phyloP scores from a whole-genome alignment of 129 eudicot species.

The Escallonia herrerae region DNA sequence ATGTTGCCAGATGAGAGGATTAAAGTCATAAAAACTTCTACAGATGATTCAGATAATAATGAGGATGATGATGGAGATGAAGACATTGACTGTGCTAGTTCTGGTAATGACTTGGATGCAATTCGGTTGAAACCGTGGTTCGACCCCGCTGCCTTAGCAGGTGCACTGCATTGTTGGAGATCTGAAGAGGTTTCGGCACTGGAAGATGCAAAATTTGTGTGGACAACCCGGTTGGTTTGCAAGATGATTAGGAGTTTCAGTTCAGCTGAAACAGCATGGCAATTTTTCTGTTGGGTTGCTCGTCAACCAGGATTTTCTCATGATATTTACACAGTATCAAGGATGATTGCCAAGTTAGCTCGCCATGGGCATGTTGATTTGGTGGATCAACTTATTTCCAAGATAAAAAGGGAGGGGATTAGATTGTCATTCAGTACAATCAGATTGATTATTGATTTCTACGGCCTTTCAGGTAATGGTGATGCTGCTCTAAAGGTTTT shows the following conservation, averaged over 20 bases:
- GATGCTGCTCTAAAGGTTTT: constrained; percentile 64
- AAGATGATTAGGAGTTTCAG: constrained; percentile 70
- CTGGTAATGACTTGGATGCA: constrained; percentile 12
- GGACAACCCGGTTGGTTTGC: constrained; percentile 80
- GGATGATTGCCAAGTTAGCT: constrained; percentile 59
- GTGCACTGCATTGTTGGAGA: constrained; percentile 56
- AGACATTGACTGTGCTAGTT: constrained; percentile 1
- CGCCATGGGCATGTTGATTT: constrained; percentile 41
- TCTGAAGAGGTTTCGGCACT: constrained; percentile 60
- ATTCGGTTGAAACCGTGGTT: constrained; percentile 73
- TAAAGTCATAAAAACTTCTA: constrained; percentile 26
- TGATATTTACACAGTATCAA: constrained; percentile 63
- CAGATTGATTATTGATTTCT: constrained; percentile 52
- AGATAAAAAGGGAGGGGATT: constrained; percentile 44
- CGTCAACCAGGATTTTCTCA: constrained; percentile 66
- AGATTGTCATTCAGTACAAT: constrained; percentile 47
- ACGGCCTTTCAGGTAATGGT: constrained; percentile 56
- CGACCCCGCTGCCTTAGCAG: constrained; percentile 68
- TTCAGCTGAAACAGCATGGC: constrained; percentile 80
- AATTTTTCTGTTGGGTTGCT: constrained; percentile 72
- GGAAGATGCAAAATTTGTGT: constrained; percentile 62
- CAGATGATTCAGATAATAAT: constrained; percentile 28
- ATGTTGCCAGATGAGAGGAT: constrained; percentile 73
- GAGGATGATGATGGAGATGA: constrained; percentile 12
- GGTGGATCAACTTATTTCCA: constrained; percentile 54